Evolutionary conservation across 768 basidiomycete genomes (phyloP).

Genomic region (Omphalotus guepiniiformis): DNA sequence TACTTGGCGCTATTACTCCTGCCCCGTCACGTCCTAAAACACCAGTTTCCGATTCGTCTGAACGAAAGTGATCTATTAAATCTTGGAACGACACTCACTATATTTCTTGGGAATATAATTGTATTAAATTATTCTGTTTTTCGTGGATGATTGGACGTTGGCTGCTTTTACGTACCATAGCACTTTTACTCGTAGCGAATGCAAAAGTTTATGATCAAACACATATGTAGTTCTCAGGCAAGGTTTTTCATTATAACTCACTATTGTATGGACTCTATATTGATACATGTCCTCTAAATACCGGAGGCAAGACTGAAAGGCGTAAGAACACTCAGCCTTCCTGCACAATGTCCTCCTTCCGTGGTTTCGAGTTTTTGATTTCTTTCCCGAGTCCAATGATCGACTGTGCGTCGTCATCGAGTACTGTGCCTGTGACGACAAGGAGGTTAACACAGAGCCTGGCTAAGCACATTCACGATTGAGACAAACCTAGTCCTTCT

Average conservation of each 20-base stretch:
- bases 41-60: slow-evolving; percentile 9
- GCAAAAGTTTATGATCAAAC: slow-evolving; percentile 1
- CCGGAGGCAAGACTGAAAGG: not conserved
- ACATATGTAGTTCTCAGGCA: too few relatives aligned
- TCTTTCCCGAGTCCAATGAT: slow-evolving; percentile 83
- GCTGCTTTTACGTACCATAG: not conserved
- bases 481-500: slow-evolving; percentile 68
- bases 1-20: slow-evolving; percentile 12
- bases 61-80: not conserved
- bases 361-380: slow-evolving; percentile 74
- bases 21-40: slow-evolving; percentile 16
- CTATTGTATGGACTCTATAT: too few relatives aligned
- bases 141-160: too few relatives aligned
- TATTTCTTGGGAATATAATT: not conserved
- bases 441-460: not conserved
- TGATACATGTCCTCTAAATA: slow-evolving; percentile 1
- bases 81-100: not conserved
- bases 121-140: not conserved
- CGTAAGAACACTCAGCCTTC: slow-evolving; percentile 4
- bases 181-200: not conserved
- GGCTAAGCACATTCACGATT: slow-evolving; percentile 1
- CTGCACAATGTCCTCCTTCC: slow-evolving; percentile 89
- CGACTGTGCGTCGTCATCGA: slow-evolving; percentile 81
- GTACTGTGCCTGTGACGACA: slow-evolving; percentile 56
- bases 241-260: too few relatives aligned